Evolutionary conservation across 1,139 yeast species (phyloP).

Genomic region (Yueomyces sp.): DNA sequence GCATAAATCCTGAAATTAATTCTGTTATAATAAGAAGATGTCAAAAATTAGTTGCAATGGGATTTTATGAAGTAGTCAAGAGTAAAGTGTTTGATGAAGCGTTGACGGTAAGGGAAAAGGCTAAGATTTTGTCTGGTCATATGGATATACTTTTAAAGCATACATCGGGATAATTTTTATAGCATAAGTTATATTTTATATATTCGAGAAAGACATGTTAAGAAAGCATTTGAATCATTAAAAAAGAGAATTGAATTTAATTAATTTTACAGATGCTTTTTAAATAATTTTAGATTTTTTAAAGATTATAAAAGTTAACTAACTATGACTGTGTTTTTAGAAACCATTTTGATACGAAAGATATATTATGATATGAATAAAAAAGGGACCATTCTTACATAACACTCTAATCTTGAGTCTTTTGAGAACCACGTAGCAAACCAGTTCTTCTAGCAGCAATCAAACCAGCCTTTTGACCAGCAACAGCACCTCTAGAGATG

Average conservation of each 20-base stretch:
- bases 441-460: slow-evolving; percentile 99
- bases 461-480: slow-evolving; percentile 99
- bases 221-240: neutral
- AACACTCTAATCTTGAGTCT: slow-evolving; percentile 63
- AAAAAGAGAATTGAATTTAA: neutral
- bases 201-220: neutral
- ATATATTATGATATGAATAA: slow-evolving; percentile 1
- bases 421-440: slow-evolving; percentile 99
- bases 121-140: slow-evolving; percentile 20
- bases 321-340: slow-evolving; percentile 1
- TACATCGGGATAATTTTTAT: no score
- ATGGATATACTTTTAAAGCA: slow-evolving; percentile 18
- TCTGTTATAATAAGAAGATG: no score
- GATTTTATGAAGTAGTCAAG: slow-evolving; percentile 19
- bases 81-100: slow-evolving; percentile 19
- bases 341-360: slow-evolving; percentile 8
- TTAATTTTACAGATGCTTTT: neutral
- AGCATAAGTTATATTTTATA: no score
- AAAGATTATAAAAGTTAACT: neutral
- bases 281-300: no score
- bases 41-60: no score
- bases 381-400: slow-evolving; percentile 6
- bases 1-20: no score
- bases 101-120: slow-evolving; percentile 21
- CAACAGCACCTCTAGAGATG: slow-evolving; percentile 98